These are phyloP conservation scores for Crithidia sp. DNA, from an alignment of 208 protist species.

Conservation along the genomic window DNA sequence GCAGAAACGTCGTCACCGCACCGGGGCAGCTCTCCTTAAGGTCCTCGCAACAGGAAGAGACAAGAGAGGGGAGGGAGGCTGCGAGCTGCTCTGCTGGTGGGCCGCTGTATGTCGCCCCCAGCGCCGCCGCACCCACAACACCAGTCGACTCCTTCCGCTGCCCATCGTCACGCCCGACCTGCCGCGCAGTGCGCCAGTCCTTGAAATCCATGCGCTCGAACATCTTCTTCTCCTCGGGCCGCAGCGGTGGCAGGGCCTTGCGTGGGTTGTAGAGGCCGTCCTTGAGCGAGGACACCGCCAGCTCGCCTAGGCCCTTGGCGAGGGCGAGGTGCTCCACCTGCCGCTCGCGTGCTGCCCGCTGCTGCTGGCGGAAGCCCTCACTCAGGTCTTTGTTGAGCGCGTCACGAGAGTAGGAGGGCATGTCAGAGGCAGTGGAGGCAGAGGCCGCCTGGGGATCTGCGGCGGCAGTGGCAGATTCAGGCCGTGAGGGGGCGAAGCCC, in stretches of 20 bases:
- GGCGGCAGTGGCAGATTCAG: not conserved
- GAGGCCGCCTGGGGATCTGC: not conserved
- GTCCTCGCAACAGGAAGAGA: constrained; percentile 6
- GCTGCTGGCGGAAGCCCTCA: constrained; percentile 68
- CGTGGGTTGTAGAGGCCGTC: constrained; percentile 66
- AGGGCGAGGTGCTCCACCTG: constrained; percentile 70
- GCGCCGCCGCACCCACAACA: no score
- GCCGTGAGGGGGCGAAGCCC: no score
- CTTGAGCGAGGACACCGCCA: constrained; percentile 56
- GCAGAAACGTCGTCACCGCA: constrained; percentile 10
- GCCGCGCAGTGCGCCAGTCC: constrained; percentile 7
- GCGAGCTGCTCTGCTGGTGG: not conserved
- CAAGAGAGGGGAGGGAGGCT: not conserved
- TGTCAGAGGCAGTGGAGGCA: not conserved
- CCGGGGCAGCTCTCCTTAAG: constrained; percentile 16
- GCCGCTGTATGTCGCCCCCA: no score
- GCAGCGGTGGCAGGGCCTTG: constrained; percentile 52
- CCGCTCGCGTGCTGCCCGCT: constrained; percentile 33
- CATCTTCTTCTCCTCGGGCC: constrained; percentile 39
- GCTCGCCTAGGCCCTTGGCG: constrained; percentile 70
- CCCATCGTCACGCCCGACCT: constrained; percentile 6
- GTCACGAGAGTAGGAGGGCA: constrained; percentile 9
- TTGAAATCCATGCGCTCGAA: constrained; percentile 44
- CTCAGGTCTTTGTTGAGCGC: constrained; percentile 51
- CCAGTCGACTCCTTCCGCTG: no score